Evolutionary conservation across 1,139 yeast genomes (phyloP), one percentile per base, ranked within the genome.

Genomic region (Lodderomyces beijingensis): DNA sequence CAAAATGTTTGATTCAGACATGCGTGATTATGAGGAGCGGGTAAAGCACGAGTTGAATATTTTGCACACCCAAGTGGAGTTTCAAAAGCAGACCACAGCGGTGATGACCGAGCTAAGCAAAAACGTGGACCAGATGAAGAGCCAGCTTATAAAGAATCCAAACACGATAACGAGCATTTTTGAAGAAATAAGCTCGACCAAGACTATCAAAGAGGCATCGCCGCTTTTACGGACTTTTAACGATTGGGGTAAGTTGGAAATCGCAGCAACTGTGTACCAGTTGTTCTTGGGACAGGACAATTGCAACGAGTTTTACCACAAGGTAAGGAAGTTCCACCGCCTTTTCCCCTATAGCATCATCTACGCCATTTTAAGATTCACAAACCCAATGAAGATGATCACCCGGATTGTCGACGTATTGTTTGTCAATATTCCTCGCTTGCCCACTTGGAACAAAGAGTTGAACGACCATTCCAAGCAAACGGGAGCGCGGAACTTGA

Each of bases 331-430:
- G 39, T 61, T 89, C 31, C 96, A 89, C 55, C 59, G 69, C 21
- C 51, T 85, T 39, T 75, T 88, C 59, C 97, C 96, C 0, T 88
- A 88, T 51, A 62, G 72, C 1, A 51, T 88, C 30, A 74, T 88
- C 54, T 79, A 80, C 32, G 86, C 86, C 12, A 80, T 89, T 20
- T 57, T 89, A 44, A 70, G 77, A 46, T 79, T 80, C 43, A 85
- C 96, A 1, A 89, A 89, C 50, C 97, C 97, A 3, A 77, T 87
- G 57, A 76, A 83, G 32, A 78, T 89, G 25, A 76, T 86, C 60
- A 82, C 88, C 37, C 77, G 83, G 16, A 61, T 88, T 47, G 70
- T 88, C 20, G 95, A 87, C 49, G 53, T 89, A 37, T 75, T 89
- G 41, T 73, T 89, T 56, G 84, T 88, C 14, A 87, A 82, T 46